Evolutionary conservation across 163 green algal species (phyloP).

Genomic region (Prototheca cutis): DNA sequence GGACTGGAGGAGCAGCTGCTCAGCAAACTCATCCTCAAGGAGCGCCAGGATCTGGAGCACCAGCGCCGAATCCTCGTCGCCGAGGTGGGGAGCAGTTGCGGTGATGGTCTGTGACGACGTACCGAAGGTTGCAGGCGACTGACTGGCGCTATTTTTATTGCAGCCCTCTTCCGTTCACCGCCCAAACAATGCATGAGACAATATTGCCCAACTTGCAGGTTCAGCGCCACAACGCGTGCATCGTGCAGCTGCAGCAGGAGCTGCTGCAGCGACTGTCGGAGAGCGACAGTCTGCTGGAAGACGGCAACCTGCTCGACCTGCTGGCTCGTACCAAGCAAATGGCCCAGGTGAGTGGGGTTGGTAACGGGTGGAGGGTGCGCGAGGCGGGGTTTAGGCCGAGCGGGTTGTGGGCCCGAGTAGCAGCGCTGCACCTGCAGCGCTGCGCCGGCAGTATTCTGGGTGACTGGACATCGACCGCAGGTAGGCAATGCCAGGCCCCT

Average conservation of each 20-base stretch:
- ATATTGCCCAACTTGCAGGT: conserved; percentile 6
- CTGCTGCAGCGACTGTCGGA: conserved; percentile 73
- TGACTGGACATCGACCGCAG: too few species aligned
- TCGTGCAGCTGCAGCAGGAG: conserved; percentile 90
- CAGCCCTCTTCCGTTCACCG: too few species aligned
- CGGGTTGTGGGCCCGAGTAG: too few species aligned
- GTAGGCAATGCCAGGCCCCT: too few species aligned
- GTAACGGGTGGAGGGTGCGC: too few species aligned
- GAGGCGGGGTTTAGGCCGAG: too few species aligned
- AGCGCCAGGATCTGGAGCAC: conserved; percentile 91
- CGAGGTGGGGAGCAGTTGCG: conserved; percentile 47
- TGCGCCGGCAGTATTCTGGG: too few species aligned
- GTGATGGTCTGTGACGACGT: too few species aligned
- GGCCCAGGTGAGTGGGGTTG: conserved; percentile 32
- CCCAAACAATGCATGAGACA: too few species aligned
- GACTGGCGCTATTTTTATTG: too few species aligned
- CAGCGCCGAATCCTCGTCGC: conserved; percentile 78
- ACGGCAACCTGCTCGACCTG: conserved; percentile 90
- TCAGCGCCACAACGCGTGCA: conserved; percentile 82
- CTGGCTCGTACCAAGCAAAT: conserved; percentile 88
- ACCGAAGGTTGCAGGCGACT: too few species aligned
- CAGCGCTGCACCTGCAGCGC: too few species aligned
- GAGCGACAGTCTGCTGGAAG: conserved; percentile 82
- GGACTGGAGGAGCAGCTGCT: conserved; percentile 94
- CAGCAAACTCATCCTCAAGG: conserved; percentile 85